Base-by-base conservation (phyloP, 2,329 filamentous ascomycete genomes). In the Nannizzia gypsea region DNA sequence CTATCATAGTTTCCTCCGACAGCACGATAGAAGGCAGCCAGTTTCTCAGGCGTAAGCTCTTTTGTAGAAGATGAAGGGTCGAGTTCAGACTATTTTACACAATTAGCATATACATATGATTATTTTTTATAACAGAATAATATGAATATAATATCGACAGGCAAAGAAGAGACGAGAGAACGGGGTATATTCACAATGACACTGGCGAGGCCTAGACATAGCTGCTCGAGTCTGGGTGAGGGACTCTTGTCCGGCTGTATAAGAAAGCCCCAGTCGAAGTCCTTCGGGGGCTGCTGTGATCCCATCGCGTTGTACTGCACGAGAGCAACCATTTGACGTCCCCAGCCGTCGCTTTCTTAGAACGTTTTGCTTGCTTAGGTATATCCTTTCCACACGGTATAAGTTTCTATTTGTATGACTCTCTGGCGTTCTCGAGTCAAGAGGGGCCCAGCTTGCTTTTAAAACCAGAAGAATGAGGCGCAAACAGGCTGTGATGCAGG, bases 1-100 rank as follows among this genome's bases (percentile, higher is more conserved):
- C 80, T 75, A 70, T 92, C 88, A 72, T 88, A 90, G 68, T 91
- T 82, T 52, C 86, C 86, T 60, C 87, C 88, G 15, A 89, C 86
- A 28, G 80, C 77, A 68, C 83, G 84, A 74, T 92, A 92, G 70
- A 90, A 92, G 42, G 81, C 78, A n/a, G 88, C 85, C 46, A 92
- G 76, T 69, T 90, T 90, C 58, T 79, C 74, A 0, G 87, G 86
- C 4, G 81, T 87, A 56, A 74, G 69, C 55, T 65, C 58, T 57
- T 71, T 8, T 67, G 65, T 34, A 64, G 64, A 69, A 34, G 26
- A 31, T 72, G 46, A 31, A 31, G 61, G 60, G 31, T 63, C 34
- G 26, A 62, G 24, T 48, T 59, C 61, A 52, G 55, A 60, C 59
- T 63, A 48, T 42, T n/a, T 11, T 40, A 24, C 24, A 24, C 48